Evolutionary conservation across 805 yeast genomes (phyloP).

Genomic region (Saturnispora hagleri): DNA sequence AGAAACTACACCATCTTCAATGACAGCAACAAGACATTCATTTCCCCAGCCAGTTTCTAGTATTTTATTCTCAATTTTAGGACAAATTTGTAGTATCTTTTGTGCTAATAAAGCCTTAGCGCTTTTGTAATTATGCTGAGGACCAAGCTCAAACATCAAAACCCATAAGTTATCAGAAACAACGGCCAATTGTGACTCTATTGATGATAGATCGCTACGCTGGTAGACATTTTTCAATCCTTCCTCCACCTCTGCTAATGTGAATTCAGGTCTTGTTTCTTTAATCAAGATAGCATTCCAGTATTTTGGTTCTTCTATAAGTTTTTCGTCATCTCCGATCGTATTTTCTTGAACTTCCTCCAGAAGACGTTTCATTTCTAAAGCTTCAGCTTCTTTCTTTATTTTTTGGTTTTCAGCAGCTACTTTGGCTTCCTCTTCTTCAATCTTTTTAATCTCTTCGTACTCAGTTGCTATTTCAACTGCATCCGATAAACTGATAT

Average conservation of each 20-base stretch:
- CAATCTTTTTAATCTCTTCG: conserved; percentile 21
- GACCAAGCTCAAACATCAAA: conserved; percentile 11
- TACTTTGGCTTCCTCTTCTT: conserved; percentile 22
- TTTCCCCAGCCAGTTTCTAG: conserved; percentile 38
- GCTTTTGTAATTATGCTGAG: conserved; percentile 5
- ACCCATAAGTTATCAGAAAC: conserved; percentile 10
- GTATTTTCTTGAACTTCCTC: not conserved
- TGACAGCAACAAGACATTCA: conserved; percentile 37
- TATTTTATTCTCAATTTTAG: conserved; percentile 27
- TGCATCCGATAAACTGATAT: conserved; percentile 38
- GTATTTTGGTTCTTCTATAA: conserved; percentile 8
- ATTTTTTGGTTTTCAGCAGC: conserved; percentile 21
- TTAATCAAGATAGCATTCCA: conserved; percentile 48
- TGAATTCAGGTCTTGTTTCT: conserved; percentile 46
- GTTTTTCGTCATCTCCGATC: not conserved
- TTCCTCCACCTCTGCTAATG: conserved; percentile 35
- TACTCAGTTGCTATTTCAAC: conserved; percentile 27
- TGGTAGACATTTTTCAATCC: conserved; percentile 8
- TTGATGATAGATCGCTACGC: not conserved
- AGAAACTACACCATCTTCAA: conserved; percentile 26
- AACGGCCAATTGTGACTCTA: conserved; percentile 5
- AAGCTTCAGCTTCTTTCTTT: conserved; percentile 21
- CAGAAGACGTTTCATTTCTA: conserved; percentile 15
- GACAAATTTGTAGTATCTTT: conserved; percentile 34
- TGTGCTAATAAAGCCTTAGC: conserved; percentile 23